Percentiles rank a stretch among this genome's conserved stretches.
Conservation (phyloP, 2,329 filamentous ascomycete species). For the Aspergillus jensenii region DNA sequence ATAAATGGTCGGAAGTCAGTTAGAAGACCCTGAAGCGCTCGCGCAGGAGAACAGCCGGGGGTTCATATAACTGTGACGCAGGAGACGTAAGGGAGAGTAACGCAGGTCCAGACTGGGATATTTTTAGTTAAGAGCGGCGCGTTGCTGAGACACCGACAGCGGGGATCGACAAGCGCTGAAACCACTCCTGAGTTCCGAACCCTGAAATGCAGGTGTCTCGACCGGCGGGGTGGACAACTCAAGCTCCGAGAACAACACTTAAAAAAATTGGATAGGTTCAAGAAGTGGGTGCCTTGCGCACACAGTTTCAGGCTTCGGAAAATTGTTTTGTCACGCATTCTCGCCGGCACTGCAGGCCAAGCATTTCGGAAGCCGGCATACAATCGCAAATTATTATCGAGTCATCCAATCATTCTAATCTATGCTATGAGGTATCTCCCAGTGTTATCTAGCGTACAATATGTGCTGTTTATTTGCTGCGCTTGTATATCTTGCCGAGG, state of each 20-base stretch:
- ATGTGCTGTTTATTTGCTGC: slow-evolving; percentile 71
- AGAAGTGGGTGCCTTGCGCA: neutral
- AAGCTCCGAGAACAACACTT: no score
- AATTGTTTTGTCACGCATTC: neutral
- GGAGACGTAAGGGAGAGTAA: neutral
- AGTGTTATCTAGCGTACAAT: neutral
- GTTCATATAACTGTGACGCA: neutral
- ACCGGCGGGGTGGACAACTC: no score
- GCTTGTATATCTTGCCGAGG: slow-evolving; percentile 96
- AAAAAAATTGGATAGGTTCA: no score
- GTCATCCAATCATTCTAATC: slow-evolving; percentile 1
- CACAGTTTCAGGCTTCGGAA: neutral
- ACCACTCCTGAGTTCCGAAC: neutral
- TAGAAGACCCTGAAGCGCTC: neutral
- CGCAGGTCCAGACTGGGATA: neutral
- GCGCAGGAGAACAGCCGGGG: neutral
- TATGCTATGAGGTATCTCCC: neutral
- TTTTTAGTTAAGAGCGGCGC: neutral
- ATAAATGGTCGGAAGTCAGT: no score
- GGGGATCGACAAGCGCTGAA: neutral
- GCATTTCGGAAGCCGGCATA: neutral
- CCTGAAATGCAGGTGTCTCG: no score
- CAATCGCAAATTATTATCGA: neutral
- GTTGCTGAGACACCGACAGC: neutral
- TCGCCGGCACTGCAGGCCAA: neutral